Evolutionary conservation across 2,329 filamentous ascomycete genomes (phyloP).

Genomic region (Ophiocordyceps unilateralis): DNA sequence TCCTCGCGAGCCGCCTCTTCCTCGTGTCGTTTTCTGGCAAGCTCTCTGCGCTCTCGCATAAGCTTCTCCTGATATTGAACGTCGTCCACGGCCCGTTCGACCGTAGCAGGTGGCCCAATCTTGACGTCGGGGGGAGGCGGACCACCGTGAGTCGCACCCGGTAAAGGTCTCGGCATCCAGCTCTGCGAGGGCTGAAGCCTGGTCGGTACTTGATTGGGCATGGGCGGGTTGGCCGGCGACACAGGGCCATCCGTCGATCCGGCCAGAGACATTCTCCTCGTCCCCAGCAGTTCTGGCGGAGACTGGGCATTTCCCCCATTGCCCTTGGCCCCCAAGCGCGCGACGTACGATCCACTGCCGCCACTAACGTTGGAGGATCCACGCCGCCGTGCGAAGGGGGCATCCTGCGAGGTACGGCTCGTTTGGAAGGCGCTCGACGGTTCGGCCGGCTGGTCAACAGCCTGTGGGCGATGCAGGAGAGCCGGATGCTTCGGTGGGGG

Average conservation of each 20-base stretch:
- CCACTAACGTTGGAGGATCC: conserved; percentile 87
- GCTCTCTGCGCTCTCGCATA: conserved; percentile 54
- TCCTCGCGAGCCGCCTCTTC: conserved; percentile 58
- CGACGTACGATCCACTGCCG: conserved; percentile 53
- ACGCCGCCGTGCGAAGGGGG: conserved; percentile 55
- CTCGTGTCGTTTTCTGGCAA: conserved; percentile 48
- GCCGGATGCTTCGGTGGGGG: conserved; percentile 54
- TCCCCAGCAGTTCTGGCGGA: conserved; percentile 23
- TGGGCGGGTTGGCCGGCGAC: conserved; percentile 20
- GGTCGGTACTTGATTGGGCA: conserved; percentile 10
- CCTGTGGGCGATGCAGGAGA: conserved; percentile 56
- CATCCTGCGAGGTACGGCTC: conserved; percentile 48
- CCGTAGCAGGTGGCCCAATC: conserved; percentile 13
- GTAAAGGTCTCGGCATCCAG: conserved; percentile 21
- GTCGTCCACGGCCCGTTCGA: conserved; percentile 30
- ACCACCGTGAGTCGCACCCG: conserved; percentile 18
- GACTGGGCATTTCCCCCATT: conserved; percentile 24
- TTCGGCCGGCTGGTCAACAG: conserved; percentile 54
- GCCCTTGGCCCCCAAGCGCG: conserved; percentile 30
- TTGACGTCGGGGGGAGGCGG: conserved; percentile 12
- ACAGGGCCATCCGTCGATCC: conserved; percentile 32
- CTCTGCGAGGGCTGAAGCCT: conserved; percentile 10
- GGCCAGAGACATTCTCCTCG: conserved; percentile 30
- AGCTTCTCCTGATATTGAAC: conserved; percentile 49
- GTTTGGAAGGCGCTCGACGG: conserved; percentile 79